Evolutionary conservation across 2,329 filamentous ascomycete genomes (phyloP), one percentile per base, ranked within the genome.

Genomic region (Trichoderma harzianum): DNA sequence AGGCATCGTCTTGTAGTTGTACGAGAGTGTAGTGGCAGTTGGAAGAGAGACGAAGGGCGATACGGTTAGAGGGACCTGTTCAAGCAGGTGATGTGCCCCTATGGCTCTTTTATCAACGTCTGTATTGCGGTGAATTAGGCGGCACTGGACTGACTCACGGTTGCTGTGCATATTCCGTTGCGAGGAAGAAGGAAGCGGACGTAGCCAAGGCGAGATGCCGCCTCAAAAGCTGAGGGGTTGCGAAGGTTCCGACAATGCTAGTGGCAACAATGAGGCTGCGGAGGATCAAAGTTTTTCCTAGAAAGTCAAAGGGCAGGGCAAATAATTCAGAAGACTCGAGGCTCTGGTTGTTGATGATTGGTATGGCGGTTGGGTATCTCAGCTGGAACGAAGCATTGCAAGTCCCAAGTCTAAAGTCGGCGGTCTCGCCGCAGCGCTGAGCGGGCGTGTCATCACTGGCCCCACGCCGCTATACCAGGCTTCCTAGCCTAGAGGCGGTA

Each of bases 41-140:
- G 96, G 96, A 36, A 99, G 91, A 73, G 92, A 92, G 77, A 98
- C 90, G 84, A 98, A 98, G 30, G 96, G 96, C 3, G 95, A 98
- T 58, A 98, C 94, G 64, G 94, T 97, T 70, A 99, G 85, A 34
- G 96, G 94, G 53, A 98, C 90, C 83, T 99, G 96, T 75, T 95
- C 93, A 61, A 99, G 90, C 75, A 98, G 89, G 18, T 92, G 93
- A 83, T 98, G 94, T 18, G 94, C 90, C 75, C 88, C 92, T 94
- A 3, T n/a, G 47, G 10, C 21, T 18, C 68, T 32, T 55, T 62
- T 30, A 74, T 78, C 72, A 77, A 72, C 62, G 16, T 16, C 12
- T 21, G 10, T 12, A 12, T 14, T 14, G 24, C 3, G 26, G 12
- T 14, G 8, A 16, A 24, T 11, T 36, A 30, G 30, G 26, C 28